These are phyloP conservation scores for Hygrophorus pudorinus DNA, from an alignment of 768 basidiomycete species.

Conservation along the genomic window DNA sequence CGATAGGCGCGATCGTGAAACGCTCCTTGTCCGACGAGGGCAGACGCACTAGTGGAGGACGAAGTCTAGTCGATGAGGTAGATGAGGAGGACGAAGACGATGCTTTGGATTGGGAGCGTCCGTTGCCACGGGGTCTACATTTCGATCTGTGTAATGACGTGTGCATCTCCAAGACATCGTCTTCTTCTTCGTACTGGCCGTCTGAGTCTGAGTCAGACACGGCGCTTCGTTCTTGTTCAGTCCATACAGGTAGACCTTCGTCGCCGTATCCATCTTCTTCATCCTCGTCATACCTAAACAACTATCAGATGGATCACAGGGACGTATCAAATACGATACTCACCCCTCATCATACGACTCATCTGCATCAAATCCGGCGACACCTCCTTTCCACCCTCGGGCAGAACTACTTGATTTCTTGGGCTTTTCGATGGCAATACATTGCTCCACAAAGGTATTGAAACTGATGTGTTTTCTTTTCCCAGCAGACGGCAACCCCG, in stretches of 20 bases:
- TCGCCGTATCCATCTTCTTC: constrained; percentile 49
- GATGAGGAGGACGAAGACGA: constrained; percentile 30
- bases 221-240: constrained; percentile 26
- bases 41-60: constrained; percentile 20
- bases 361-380: constrained; percentile 15
- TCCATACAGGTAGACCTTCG: constrained; percentile 42
- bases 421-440: constrained; percentile 82
- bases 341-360: constrained; percentile 44
- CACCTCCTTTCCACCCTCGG: constrained; percentile 10
- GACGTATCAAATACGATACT: constrained; percentile 19
- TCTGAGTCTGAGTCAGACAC: constrained; percentile 33
- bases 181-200: constrained; percentile 22
- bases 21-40: constrained; percentile 13
- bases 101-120: constrained; percentile 33
- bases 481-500: neutral
- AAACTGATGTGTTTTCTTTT: constrained; percentile 92
- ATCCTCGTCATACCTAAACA: constrained; percentile 56
- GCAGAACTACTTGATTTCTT: constrained; percentile 19
- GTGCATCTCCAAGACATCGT: constrained; percentile 55
- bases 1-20: constrained; percentile 40
- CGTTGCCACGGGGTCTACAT: constrained; percentile 7
- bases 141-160: neutral
- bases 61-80: constrained; percentile 10
- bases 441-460: constrained; percentile 97
- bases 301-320: constrained; percentile 3